Conservation (phyloP, 371 early-diverging fungal species). For the Lichtheimia ornata region DNA sequence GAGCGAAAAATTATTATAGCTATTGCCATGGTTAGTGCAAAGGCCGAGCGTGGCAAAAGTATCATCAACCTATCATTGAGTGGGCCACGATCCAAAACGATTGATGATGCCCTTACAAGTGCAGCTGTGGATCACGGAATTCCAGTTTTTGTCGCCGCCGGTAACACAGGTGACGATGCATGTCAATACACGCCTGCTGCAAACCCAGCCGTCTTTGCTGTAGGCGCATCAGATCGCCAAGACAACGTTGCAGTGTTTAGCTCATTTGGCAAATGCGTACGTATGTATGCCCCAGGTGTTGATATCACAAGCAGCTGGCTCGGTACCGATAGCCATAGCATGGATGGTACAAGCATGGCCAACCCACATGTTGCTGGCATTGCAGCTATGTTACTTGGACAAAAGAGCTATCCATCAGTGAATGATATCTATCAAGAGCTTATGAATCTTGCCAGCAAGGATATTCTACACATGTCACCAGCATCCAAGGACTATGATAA, state of each 20-base stretch:
- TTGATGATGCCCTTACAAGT: conserved; percentile 41
- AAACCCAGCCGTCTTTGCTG: conserved; percentile 62
- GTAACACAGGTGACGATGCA: conserved; percentile 66
- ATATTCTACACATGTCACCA: conserved; percentile 10
- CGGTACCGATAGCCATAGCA: conserved; percentile 30
- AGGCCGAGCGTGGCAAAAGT: conserved; percentile 29
- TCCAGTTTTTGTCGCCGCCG: conserved; percentile 70
- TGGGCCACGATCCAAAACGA: conserved; percentile 45
- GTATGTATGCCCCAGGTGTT: conserved; percentile 57
- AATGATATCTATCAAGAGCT: conserved; percentile 19
- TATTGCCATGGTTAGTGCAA: conserved; percentile 39
- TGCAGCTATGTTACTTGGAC: conserved; percentile 35
- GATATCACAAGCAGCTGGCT: conserved; percentile 55
- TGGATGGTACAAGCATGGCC: conserved; percentile 78
- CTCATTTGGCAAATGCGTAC: conserved; percentile 58
- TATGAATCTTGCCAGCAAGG: conserved; percentile 16
- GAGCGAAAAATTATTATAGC: conserved; percentile 31
- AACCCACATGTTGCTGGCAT: conserved; percentile 65
- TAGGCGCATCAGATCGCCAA: conserved; percentile 58
- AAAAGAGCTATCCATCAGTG: conserved; percentile 11
- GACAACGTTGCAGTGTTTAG: conserved; percentile 55
- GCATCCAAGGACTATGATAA: conserved; percentile 1
- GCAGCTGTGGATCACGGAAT: conserved; percentile 44
- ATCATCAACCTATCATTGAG: conserved; percentile 66
- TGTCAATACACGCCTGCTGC: conserved; percentile 73